These are phyloP conservation scores for Diplodia intermedia DNA, from an alignment of 2,329 filamentous ascomycete species.

Conservation along the genomic window DNA sequence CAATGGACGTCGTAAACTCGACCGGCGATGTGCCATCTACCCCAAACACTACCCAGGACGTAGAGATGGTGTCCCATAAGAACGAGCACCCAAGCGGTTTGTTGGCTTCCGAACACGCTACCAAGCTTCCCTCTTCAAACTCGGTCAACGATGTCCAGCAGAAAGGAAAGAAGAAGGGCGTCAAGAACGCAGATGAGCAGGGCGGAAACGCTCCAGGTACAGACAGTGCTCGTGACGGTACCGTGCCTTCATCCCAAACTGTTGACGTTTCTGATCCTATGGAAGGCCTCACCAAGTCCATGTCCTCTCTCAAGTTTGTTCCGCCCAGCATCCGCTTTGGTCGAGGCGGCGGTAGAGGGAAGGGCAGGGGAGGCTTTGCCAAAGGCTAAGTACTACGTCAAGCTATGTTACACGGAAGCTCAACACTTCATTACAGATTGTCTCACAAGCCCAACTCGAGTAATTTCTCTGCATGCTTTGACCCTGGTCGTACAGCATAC, in stretches of 20 bases:
- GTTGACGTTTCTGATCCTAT: conserved; percentile 56
- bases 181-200: background rate
- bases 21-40: background rate
- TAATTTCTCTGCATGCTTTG: background rate
- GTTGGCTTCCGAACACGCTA: conserved; percentile 1
- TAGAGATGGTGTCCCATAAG: conserved; percentile 1
- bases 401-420: background rate
- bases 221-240: conserved; percentile 11
- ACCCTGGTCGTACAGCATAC: background rate
- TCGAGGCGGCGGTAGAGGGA: conserved; percentile 46
- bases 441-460: background rate
- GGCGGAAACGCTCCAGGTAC: background rate
- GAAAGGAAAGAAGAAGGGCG: background rate
- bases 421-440: background rate
- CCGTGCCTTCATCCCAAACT: conserved; percentile 26
- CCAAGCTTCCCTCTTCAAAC: background rate
- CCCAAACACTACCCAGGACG: background rate
- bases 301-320: conserved; percentile 76
- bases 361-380: conserved; percentile 21
- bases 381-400: conserved; percentile 15
- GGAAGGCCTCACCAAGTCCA: conserved; percentile 68
- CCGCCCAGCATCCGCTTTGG: conserved; percentile 72
- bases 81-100: background rate
- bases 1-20: background rate
- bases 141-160: background rate